Conservation (phyloP, 2,329 filamentous ascomycete genomes). For the Paraconiothyrium brasiliense region DNA sequence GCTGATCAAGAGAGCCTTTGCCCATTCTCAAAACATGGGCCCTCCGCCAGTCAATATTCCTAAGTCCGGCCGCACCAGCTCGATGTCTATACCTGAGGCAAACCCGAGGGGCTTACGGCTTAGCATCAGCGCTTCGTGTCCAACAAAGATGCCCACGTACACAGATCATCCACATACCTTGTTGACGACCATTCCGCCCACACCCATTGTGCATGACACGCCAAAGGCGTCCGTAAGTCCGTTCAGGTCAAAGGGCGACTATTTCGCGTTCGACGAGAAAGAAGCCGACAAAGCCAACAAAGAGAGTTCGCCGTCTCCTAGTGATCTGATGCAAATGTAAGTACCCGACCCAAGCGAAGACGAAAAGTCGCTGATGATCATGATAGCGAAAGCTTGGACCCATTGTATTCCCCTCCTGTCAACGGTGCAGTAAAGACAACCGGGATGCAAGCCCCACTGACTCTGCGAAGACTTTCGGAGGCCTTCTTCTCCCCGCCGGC, state of each 20-base stretch:
- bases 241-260: conserved; percentile 47
- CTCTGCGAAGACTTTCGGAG: conserved; percentile 33
- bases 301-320: conserved; percentile 16
- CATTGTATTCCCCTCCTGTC: conserved; percentile 34
- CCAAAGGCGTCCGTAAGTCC: conserved; percentile 41
- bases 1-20: conserved; percentile 42
- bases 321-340: conserved; percentile 40
- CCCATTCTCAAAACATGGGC: conserved; percentile 25
- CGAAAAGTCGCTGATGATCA: conserved; percentile 16
- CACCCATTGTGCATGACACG: conserved; percentile 44
- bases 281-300: conserved; percentile 23
- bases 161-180: conserved; percentile 42
- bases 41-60: conserved; percentile 25
- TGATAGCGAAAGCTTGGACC: conserved; percentile 40
- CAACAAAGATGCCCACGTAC: conserved; percentile 50
- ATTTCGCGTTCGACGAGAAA: conserved; percentile 40
- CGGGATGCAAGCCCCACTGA: conserved; percentile 21
- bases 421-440: conserved; percentile 31
- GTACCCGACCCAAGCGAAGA: conserved; percentile 15
- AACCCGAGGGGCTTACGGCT: conserved; percentile 39
- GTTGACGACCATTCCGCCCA: conserved; percentile 53
- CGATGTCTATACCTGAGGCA: conserved; percentile 45
- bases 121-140: conserved; percentile 48
- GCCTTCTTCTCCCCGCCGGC: conserved; percentile 27
- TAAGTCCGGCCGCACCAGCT: conserved; percentile 25